A percentile compares a stretch with the other conserved stretches of the same genome.
These are phyloP conservation scores for Pyrrhoderma lamaoense DNA, from an alignment of 1,284 basidiomycete genomes.

Conservation along the genomic window DNA sequence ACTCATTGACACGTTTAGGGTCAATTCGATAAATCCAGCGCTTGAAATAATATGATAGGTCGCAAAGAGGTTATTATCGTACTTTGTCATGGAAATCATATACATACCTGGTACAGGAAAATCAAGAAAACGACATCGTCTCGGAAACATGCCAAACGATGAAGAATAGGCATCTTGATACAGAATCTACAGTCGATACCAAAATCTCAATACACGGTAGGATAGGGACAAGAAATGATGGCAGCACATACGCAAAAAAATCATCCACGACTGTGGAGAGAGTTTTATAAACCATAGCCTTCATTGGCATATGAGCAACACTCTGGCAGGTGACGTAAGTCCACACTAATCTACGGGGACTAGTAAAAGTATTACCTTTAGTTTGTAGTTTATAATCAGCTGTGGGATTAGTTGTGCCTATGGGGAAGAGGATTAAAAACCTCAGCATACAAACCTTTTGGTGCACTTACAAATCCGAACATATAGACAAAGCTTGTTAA, in stretches of 20 bases:
- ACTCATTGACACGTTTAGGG: constrained; percentile 91
- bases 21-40: constrained; percentile 96
- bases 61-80: not conserved
- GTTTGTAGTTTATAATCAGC: constrained; percentile 93
- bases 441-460: too few species aligned
- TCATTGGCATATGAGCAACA: constrained; percentile 92
- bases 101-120: constrained; percentile 75
- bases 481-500: constrained; percentile 88
- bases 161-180: constrained; percentile 93
- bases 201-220: constrained; percentile 1
- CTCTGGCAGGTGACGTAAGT: constrained; percentile 40
- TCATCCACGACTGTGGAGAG: constrained; percentile 89
- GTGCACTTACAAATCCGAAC: constrained; percentile 92
- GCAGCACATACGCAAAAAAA: constrained; percentile 68
- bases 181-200: constrained; percentile 57
- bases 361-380: constrained; percentile 52
- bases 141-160: constrained; percentile 84
- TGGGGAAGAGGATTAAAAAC: too few species aligned
- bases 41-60: constrained; percentile 31
- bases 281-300: constrained; percentile 95
- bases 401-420: constrained; percentile 88
- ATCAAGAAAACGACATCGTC: constrained; percentile 89
- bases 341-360: not conserved
- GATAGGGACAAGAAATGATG: constrained; percentile 7
- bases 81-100: constrained; percentile 21